phyloP scores from a whole-genome alignment of 2,329 filamentous ascomycete genomes.

The Nothomitra cinnamomea region DNA sequence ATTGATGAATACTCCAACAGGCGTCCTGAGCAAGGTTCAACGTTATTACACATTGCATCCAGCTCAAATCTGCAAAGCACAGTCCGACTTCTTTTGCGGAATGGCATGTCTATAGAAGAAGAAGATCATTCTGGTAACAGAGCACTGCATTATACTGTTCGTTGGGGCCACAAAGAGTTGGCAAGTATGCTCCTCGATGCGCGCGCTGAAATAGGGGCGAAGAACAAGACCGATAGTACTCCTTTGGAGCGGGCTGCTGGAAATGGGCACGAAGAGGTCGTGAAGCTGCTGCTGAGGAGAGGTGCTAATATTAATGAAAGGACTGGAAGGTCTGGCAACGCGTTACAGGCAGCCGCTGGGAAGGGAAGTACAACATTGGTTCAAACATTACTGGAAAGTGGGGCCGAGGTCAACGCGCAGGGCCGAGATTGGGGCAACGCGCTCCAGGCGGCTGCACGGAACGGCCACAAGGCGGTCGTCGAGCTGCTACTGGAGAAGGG shows the following conservation, averaged over 20 bases:
- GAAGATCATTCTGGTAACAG: conserved; percentile 5
- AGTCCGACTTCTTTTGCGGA: neutral
- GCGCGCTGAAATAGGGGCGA: conserved; percentile 5
- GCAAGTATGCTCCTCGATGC: conserved; percentile 9
- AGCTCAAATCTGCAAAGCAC: conserved; percentile 6
- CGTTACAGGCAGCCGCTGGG: neutral
- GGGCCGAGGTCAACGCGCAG: neutral
- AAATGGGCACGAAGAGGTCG: conserved; percentile 5
- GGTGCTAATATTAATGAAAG: conserved; percentile 6
- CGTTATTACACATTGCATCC: conserved; percentile 8
- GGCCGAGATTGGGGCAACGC: neutral
- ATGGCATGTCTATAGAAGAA: neutral
- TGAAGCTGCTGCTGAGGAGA: conserved; percentile 6
- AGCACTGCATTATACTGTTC: conserved; percentile 9
- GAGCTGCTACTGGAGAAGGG: neutral
- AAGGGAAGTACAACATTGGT: conserved; percentile 2
- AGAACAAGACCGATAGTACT: neutral
- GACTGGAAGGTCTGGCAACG: neutral
- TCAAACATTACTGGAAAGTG: neutral
- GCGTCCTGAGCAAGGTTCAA: neutral
- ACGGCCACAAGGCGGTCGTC: neutral
- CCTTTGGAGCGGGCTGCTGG: conserved; percentile 5
- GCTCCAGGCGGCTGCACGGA: neutral
- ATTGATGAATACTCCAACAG: neutral
- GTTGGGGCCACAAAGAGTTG: conserved; percentile 7